These are phyloP conservation scores for Xylaria venustula DNA, from an alignment of 495 filamentous ascomycete genomes.

Conservation along the genomic window DNA sequence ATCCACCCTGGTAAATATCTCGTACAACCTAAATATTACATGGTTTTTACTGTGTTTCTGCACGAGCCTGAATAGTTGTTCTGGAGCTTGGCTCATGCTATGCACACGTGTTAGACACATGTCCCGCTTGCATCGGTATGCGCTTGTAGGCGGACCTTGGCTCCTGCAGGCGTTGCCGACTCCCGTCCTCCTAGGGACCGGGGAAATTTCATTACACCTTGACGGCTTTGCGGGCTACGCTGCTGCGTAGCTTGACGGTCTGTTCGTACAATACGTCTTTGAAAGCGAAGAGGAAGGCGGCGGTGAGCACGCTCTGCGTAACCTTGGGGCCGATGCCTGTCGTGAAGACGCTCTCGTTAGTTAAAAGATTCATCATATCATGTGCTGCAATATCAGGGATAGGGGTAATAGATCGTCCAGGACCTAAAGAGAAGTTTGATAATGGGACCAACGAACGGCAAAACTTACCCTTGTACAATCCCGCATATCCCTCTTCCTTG, in stretches of 20 bases:
- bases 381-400: not conserved
- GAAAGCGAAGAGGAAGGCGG: slow-evolving; percentile 95
- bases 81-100: not conserved
- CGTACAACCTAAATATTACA: not conserved
- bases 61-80: not conserved
- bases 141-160: too few relatives aligned
- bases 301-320: slow-evolving; percentile 92
- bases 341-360: not conserved
- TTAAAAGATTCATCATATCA: not conserved
- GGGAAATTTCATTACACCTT: slow-evolving; percentile 24
- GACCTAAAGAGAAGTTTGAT: too few relatives aligned
- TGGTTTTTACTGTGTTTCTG: not conserved
- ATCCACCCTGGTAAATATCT: not conserved
- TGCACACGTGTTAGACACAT: not conserved
- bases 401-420: too few relatives aligned
- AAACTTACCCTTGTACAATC: slow-evolving; percentile 88
- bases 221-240: slow-evolving; percentile 40
- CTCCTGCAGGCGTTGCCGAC: too few relatives aligned
- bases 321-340: slow-evolving; percentile 91
- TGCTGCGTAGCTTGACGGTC: slow-evolving; percentile 46
- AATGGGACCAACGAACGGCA: too few relatives aligned
- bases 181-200: not conserved
- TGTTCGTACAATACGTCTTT: slow-evolving; percentile 77
- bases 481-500: slow-evolving; percentile 80
- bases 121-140: not conserved